phyloP scores from a whole-genome alignment of 371 early-diverging fungal species.

The Zancudomyces culisetae region DNA sequence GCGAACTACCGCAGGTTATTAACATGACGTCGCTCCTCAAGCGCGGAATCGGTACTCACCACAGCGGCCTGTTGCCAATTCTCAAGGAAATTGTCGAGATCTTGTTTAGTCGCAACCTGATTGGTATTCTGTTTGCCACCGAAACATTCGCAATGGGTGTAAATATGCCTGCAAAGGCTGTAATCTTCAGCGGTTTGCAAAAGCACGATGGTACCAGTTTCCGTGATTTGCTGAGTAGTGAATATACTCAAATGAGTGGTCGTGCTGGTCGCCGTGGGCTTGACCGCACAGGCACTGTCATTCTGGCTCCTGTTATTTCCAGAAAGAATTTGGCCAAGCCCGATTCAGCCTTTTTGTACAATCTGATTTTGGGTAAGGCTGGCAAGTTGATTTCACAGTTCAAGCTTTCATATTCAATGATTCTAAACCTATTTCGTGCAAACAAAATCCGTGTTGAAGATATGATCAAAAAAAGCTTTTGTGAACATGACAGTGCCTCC shows the following conservation, averaged over 20 bases:
- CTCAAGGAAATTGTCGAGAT: conserved; percentile 98
- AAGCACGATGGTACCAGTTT: conserved; percentile 86
- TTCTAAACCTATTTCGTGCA: conserved; percentile 89
- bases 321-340: conserved; percentile 7
- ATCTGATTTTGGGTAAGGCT: conserved; percentile 71
- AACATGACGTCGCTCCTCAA: conserved; percentile 63
- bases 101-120: conserved; percentile 78
- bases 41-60: conserved; percentile 96
- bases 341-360: conserved; percentile 33
- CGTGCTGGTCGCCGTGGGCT: conserved; percentile 96
- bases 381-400: conserved; percentile 94
- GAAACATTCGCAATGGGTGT: conserved; percentile 98
- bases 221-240: conserved; percentile 76
- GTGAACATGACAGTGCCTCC: conserved; percentile 57
- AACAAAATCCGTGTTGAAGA: conserved; percentile 95
- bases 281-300: conserved; percentile 86
- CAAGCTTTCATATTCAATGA: conserved; percentile 97
- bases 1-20: conserved; percentile 77
- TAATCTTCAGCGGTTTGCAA: conserved; percentile 79
- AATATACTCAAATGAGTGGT: conserved; percentile 99
- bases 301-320: conserved; percentile 48
- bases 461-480: conserved; percentile 96
- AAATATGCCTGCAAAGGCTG: conserved; percentile 95
- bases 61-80: conserved; percentile 93
- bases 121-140: conserved; percentile 84